Evolutionary conservation across 371 early-diverging fungal genomes (phyloP), one percentile per base, ranked within the genome.

Genomic region (Mortierella sp.): DNA sequence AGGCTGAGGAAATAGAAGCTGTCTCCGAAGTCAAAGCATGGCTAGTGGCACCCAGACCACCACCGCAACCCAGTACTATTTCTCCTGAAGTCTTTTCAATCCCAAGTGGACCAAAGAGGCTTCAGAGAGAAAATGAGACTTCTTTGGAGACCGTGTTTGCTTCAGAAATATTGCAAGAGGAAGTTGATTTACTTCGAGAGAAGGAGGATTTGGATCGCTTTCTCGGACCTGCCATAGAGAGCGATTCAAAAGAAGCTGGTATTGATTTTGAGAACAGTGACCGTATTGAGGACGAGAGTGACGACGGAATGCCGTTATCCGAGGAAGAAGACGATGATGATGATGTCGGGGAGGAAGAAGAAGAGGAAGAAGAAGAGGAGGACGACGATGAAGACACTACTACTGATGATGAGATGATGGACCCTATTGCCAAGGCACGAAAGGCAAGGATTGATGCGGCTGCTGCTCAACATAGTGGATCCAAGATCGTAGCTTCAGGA

Each of bases 381-480:
- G 61, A 54, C 15, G 50, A 48, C 1, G 51, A 59, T 4, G 51
- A 52, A 4, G 28, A 26, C 0, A 53, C 46, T 6, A 58, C 57
- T 0, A 53, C 49, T 0, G 39, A 48, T 15, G 66, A 61, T 7
- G 72, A 65, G 1, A 49, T 56, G 19, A 8, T 72, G 52, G 72
- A 72, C 23, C 72, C 72, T 2, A 65, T 72, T 27, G 72, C 60
- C 15, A 72, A 54, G 41, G 72, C 72, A 15, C 56, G 72, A n/a
- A 61, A 42, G 15, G 65, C 72, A 12, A 60, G 72, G 2, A 32
- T 48, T 0, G 61, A 57, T 2, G 58, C 65, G 9, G 52, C 65
- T 39, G 46, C 64, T 6, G 31, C 59, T 12, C 43, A 37, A 26
- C 7, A 14, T 12, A 14, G 28, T 12, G 43, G 37, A 23, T 2